A percentile compares a stretch with the other conserved stretches of the same genome.
Evolutionary conservation across 257 asterid genomes (phyloP).

Genomic region (Hygrophila difformis): DNA sequence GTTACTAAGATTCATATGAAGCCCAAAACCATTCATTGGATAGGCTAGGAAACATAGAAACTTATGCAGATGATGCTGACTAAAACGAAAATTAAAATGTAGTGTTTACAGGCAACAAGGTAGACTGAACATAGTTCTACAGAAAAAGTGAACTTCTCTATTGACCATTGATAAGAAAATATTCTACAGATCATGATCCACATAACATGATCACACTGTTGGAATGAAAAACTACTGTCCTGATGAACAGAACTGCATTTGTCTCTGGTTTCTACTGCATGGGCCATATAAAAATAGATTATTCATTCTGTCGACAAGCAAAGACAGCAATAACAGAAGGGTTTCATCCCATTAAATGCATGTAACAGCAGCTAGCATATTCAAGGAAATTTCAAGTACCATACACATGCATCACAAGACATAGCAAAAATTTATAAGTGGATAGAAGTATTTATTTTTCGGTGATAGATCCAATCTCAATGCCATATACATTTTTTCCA

Average conservation of each 20-base stretch:
- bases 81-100: background rate
- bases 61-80: background rate
- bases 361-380: no score
- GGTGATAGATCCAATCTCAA: background rate
- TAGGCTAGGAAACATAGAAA: slow-evolving; percentile 2
- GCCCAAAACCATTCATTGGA: slow-evolving; percentile 7
- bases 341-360: no score
- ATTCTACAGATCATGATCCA: background rate
- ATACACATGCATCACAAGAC: no score
- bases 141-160: slow-evolving; percentile 7
- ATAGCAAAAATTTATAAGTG: background rate
- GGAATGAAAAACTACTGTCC: background rate
- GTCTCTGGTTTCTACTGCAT: slow-evolving; percentile 5
- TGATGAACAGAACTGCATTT: background rate
- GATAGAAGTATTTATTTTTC: background rate
- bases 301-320: no score
- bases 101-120: background rate
- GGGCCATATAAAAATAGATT: background rate
- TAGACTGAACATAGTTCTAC: background rate
- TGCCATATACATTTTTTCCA: background rate
- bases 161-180: background rate
- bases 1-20: slow-evolving; percentile 2
- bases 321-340: no score
- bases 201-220: slow-evolving; percentile 1
- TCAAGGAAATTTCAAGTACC: no score